Evolutionary conservation across 345 rosid species (phyloP), one percentile per base, ranked within the genome.

Genomic region (Erysimum cheiranthoides): DNA sequence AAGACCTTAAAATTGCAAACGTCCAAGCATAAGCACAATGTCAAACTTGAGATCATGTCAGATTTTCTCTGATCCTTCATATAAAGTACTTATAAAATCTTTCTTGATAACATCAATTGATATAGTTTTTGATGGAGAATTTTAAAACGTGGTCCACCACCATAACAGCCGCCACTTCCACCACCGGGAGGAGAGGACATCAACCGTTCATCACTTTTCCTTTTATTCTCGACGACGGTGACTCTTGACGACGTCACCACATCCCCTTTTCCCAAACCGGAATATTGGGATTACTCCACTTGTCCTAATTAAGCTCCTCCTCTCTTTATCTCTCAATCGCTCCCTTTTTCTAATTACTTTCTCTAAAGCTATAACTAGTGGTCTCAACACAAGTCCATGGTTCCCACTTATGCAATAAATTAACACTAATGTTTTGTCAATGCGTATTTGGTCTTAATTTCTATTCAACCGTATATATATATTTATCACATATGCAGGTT

Each of bases 311-410:
- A 34, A 75, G 51, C 58, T 54, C 66, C 56, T 52, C 27, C 34
- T 63, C 62, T 62, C 61, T 63, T 35, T 71, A 28, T 49, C 31
- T 18, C 46, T 49, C 42, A 17, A 56, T 57, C 52, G 38, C 68
- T n/a, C 51, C 5, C 68, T 50, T 62, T 73, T 49, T 49, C 30
- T 64, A 31, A 13, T 53, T 42, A 31, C 64, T 58, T 76, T 54
- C 68, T 75, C 60, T 81, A 70, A 84, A 86, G 88, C 47, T 68
- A 80, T 80, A 62, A 71, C 79, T 68, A 62, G 83, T 76, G 78
- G 75, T 54, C 49, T 65, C 65, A 65, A 73, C 58, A 56, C 45
- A 73, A 65, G 49, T 73, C 57, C 36, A 34, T 65, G 65, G 71
- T 64, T 73, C 77, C 77, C 77, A 73, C 49, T 73, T 73, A 21